Conservation (phyloP, 208 protist species). For the Trichomonas tenax region DNA sequence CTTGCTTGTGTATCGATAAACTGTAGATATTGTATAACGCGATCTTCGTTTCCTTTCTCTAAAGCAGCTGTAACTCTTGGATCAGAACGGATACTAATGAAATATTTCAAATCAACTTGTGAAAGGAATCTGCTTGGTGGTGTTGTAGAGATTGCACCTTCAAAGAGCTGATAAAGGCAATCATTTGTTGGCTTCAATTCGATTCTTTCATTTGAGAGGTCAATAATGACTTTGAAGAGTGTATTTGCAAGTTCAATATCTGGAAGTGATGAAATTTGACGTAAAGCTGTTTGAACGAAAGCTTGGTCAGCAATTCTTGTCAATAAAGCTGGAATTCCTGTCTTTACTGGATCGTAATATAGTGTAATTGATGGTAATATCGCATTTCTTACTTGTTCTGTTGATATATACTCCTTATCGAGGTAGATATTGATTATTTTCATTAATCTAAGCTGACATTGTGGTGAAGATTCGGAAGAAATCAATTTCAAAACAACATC, state of each 20-base stretch:
- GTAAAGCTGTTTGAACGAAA: neutral
- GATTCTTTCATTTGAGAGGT: neutral
- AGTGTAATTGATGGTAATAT: neutral
- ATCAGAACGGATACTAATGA: neutral
- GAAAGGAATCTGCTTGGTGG: neutral
- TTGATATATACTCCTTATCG: neutral
- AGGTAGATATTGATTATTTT: neutral
- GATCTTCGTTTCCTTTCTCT: neutral
- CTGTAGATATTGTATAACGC: neutral
- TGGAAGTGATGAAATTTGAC: neutral
- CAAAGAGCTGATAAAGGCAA: neutral
- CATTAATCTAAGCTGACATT: neutral
- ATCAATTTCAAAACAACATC: neutral
- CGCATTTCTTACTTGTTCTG: neutral
- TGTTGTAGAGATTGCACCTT: neutral
- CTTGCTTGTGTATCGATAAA: neutral
- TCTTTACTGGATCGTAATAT: neutral
- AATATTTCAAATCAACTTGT: neutral
- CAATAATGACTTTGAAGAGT: neutral
- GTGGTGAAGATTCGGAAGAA: neutral
- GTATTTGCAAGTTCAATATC: neutral
- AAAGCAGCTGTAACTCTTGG: neutral
- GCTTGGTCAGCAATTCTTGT: neutral
- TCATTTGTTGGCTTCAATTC: neutral
- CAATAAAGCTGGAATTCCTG: neutral